Conservation (phyloP, 2,329 filamentous ascomycete genomes). For the Arthroderma sp. region DNA sequence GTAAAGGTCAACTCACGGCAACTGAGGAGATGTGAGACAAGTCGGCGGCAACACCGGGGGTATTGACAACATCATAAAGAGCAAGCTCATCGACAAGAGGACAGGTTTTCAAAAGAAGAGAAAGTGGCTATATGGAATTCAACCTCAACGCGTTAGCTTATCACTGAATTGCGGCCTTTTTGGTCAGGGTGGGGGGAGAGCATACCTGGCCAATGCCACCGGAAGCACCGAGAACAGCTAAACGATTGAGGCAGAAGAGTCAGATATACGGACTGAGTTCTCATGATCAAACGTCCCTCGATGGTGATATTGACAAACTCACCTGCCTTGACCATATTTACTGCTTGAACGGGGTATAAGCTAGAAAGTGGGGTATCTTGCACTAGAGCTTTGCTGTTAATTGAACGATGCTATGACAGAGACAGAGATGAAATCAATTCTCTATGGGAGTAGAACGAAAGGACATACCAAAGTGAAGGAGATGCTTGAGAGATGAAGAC, state of each 20-base stretch:
- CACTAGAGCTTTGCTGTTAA: neutral
- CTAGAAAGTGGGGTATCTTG: constrained; percentile 6
- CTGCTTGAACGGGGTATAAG: constrained; percentile 4
- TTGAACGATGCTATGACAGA: too few species aligned
- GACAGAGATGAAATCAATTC: too few species aligned
- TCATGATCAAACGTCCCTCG: neutral
- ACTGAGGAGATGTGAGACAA: constrained; percentile 92
- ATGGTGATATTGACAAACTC: constrained; percentile 3
- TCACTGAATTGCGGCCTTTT: neutral
- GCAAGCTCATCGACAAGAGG: constrained; percentile 82
- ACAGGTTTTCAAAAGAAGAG: constrained; percentile 84
- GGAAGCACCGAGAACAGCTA: constrained; percentile 81
- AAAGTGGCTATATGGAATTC: constrained; percentile 57
- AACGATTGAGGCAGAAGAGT: constrained; percentile 6
- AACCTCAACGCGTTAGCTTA: constrained; percentile 1
- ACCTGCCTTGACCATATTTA: constrained; percentile 38
- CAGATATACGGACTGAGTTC: constrained; percentile 5
- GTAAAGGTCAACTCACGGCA: constrained; percentile 47
- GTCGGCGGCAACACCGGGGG: constrained; percentile 87
- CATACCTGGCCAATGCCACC: constrained; percentile 96
- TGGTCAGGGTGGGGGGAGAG: constrained; percentile 4
- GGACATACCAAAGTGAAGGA: neutral
- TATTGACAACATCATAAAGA: constrained; percentile 99
- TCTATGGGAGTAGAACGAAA: neutral
- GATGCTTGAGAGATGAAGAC: constrained; percentile 1